phyloP scores from a whole-genome alignment of 768 basidiomycete genomes.

The Lactifluus subvellereus region DNA sequence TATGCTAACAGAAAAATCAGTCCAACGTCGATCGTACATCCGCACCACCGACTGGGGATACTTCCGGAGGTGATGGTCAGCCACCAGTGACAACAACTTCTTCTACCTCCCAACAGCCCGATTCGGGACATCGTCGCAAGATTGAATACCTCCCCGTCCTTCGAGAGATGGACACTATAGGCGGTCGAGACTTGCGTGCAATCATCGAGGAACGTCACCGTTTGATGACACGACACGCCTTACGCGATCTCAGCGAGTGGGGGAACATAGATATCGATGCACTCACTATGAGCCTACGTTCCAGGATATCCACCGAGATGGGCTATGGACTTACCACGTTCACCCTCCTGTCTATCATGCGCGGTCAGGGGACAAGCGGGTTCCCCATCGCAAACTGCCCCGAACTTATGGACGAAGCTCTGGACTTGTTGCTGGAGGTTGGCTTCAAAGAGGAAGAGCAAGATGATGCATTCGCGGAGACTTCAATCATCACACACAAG shows the following conservation, averaged over 20 bases:
- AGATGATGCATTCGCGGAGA: constrained; percentile 10
- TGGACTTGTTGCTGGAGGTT: constrained; percentile 81
- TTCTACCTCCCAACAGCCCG: constrained; percentile 21
- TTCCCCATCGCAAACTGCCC: constrained; percentile 71
- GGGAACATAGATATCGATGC: constrained; percentile 86
- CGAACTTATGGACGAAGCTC: constrained; percentile 78
- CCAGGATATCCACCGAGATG: constrained; percentile 74
- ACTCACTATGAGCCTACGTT: constrained; percentile 90
- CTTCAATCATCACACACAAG: constrained; percentile 52
- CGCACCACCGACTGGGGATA: constrained; percentile 23
- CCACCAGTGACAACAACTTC: neutral
- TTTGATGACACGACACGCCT: constrained; percentile 47
- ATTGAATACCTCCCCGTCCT: constrained; percentile 84
- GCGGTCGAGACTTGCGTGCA: constrained; percentile 71
- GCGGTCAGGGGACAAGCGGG: constrained; percentile 56
- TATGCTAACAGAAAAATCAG: constrained; percentile 7
- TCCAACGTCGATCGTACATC: constrained; percentile 27
- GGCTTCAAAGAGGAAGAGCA: constrained; percentile 55
- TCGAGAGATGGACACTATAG: constrained; percentile 67
- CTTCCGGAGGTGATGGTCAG: constrained; percentile 1
- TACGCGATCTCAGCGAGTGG: constrained; percentile 75
- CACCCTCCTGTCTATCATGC: constrained; percentile 74
- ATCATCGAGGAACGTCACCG: constrained; percentile 57
- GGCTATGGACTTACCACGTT: constrained; percentile 88
- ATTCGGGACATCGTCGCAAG: constrained; percentile 60